A percentile compares a stretch with the other conserved stretches of the same genome.
Conservation (phyloP, 2,329 filamentous ascomycete genomes). For the Blumeriella jaapii region DNA sequence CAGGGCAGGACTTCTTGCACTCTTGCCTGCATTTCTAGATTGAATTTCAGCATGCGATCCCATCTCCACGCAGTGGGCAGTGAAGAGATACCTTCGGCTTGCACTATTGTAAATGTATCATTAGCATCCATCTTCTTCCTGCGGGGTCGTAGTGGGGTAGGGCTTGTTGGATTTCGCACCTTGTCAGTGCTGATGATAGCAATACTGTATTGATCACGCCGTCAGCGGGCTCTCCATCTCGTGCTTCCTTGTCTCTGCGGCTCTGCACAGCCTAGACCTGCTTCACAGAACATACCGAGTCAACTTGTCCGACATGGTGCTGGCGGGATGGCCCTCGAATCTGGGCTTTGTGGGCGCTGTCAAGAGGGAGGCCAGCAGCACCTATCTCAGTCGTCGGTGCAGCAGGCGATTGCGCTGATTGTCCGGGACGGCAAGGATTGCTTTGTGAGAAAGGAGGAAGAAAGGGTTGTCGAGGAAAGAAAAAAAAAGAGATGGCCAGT, state of each 20-base stretch:
- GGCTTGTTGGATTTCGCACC: conserved; percentile 39
- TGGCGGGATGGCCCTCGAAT: conserved; percentile 4
- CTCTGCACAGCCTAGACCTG: no score
- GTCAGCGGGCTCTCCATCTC: no score
- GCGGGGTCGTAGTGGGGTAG: conserved; percentile 32
- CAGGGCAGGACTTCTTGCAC: conserved; percentile 97
- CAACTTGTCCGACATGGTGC: conserved; percentile 76
- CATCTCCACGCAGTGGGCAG: conserved; percentile 1
- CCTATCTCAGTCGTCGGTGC: no score
- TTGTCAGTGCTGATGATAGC: conserved; percentile 99
- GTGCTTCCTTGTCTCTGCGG: no score
- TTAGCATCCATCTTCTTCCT: conserved; percentile 27
- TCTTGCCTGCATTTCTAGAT: conserved; percentile 91
- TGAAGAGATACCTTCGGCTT: conserved; percentile 62
- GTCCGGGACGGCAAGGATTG: no score
- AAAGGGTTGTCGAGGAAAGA: no score
- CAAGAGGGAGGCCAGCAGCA: background rate
- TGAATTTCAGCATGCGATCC: conserved; percentile 24
- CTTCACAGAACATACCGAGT: conserved; percentile 82
- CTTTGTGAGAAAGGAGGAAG: no score
- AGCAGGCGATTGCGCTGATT: no score
- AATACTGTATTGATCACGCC: conserved; percentile 44
- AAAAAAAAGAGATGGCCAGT: no score
- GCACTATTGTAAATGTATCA: conserved; percentile 44
- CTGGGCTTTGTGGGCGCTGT: conserved; percentile 4